These are phyloP conservation scores for Hirsutella minnesotensis DNA, from an alignment of 2,329 filamentous ascomycete genomes.

Conservation along the genomic window DNA sequence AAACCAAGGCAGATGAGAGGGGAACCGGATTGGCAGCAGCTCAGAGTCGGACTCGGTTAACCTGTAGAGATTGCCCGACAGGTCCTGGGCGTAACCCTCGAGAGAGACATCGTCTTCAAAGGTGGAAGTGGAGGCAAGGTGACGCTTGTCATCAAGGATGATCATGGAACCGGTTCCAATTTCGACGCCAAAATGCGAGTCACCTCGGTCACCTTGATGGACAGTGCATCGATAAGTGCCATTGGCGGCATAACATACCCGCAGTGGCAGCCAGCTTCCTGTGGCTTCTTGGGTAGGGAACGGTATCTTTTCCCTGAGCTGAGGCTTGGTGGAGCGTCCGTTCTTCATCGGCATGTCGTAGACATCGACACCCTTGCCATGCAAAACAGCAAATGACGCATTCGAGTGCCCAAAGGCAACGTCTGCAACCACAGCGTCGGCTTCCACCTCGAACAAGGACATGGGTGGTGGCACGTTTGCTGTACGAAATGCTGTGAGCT, in stretches of 20 bases:
- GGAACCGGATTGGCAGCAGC: slow-evolving; percentile 26
- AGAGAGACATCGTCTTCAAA: slow-evolving; percentile 16
- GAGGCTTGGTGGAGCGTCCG: slow-evolving; percentile 34
- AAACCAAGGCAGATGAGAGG: slow-evolving; percentile 39
- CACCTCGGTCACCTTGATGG: slow-evolving; percentile 14
- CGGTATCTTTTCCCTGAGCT: slow-evolving; percentile 24
- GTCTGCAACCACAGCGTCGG: slow-evolving; percentile 56
- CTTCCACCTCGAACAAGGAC: slow-evolving; percentile 62
- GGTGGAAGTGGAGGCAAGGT: slow-evolving; percentile 17
- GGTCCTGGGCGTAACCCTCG: slow-evolving; percentile 32
- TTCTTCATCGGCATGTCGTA: slow-evolving; percentile 57
- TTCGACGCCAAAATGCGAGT: slow-evolving; percentile 12
- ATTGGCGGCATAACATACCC: slow-evolving; percentile 17
- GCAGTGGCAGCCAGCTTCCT: slow-evolving; percentile 16
- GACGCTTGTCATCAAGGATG: slow-evolving; percentile 10
- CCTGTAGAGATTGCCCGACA: slow-evolving; percentile 30
- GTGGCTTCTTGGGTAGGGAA: slow-evolving; percentile 19
- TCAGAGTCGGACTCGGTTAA: slow-evolving; percentile 21
- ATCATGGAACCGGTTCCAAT: slow-evolving; percentile 6
- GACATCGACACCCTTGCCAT: slow-evolving; percentile 51
- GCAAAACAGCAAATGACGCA: slow-evolving; percentile 59
- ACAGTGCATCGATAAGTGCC: slow-evolving; percentile 18
- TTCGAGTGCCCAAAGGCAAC: slow-evolving; percentile 59
- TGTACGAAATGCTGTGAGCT: slow-evolving; percentile 72
- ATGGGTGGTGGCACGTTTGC: slow-evolving; percentile 90